Percentiles rank a stretch among this genome's conserved stretches.
Conservation (phyloP, 1,139 yeast genomes). For the Yamadazyma pseudoaaseri region DNA sequence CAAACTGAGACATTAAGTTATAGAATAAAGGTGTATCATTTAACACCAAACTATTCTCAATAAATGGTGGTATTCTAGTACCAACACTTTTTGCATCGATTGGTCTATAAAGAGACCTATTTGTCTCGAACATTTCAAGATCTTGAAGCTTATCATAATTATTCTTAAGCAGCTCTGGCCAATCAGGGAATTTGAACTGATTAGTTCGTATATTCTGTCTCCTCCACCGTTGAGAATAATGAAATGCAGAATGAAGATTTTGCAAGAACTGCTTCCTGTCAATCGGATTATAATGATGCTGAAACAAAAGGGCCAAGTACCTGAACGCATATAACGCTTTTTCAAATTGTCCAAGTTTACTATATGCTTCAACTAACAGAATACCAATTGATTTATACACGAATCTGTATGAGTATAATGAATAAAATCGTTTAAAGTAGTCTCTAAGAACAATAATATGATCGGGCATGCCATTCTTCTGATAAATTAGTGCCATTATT, state of each 20-base stretch:
- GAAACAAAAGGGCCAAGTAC: slow-evolving; percentile 18
- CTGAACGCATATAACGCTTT: slow-evolving; percentile 27
- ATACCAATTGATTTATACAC: slow-evolving; percentile 28
- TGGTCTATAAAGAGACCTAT: slow-evolving; percentile 24
- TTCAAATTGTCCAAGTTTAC: slow-evolving; percentile 21
- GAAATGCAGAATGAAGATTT: slow-evolving; percentile 8
- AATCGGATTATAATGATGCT: slow-evolving; percentile 12
- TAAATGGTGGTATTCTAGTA: slow-evolving; percentile 14
- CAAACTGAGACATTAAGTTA: slow-evolving; percentile 18
- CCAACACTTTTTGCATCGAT: slow-evolving; percentile 21
- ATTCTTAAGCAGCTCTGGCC: slow-evolving; percentile 14
- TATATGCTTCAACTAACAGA: slow-evolving; percentile 31
- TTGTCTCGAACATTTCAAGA: slow-evolving; percentile 10
- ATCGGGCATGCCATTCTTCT: slow-evolving; percentile 23
- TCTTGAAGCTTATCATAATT: slow-evolving; percentile 22
- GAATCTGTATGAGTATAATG: slow-evolving; percentile 28
- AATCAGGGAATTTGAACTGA: slow-evolving; percentile 9
- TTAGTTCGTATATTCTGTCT: slow-evolving; percentile 21
- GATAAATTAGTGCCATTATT: slow-evolving; percentile 28
- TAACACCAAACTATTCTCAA: slow-evolving; percentile 25
- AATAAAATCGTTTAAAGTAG: slow-evolving; percentile 41
- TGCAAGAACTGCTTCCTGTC: slow-evolving; percentile 7
- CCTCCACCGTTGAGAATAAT: slow-evolving; percentile 22
- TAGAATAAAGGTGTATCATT: slow-evolving; percentile 34
- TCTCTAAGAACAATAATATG: slow-evolving; percentile 30